Conservation (phyloP, 164 flowering plant species). For the Akebia trifoliata region DNA sequence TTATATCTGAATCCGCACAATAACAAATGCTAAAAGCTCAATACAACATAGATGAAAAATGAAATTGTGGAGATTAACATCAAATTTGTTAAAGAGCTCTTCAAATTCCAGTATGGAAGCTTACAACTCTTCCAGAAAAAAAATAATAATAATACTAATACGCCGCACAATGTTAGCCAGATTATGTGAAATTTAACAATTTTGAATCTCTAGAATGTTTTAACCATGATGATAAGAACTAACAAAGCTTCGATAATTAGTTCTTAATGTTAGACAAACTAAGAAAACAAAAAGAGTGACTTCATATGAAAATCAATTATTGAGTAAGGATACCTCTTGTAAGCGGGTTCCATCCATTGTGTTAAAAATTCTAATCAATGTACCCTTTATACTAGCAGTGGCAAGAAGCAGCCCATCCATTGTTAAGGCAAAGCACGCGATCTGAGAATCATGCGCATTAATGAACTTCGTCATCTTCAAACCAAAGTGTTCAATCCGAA, state of each 20-base stretch:
- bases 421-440: conserved; percentile 46
- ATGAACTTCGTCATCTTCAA: conserved; percentile 44
- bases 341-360: conserved; percentile 58
- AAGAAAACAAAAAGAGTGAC: background rate
- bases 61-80: background rate
- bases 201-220: background rate
- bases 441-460: conserved; percentile 42
- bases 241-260: background rate
- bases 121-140: background rate
- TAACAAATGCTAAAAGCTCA: background rate
- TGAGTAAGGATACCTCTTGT: conserved; percentile 45
- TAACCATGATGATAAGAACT: background rate
- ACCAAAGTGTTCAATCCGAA: conserved; percentile 55
- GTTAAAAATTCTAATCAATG: conserved; percentile 53
- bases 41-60: background rate
- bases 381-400: conserved; percentile 55
- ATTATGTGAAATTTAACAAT: background rate
- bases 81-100: background rate
- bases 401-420: conserved; percentile 64
- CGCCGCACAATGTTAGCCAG: background rate
- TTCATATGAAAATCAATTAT: background rate
- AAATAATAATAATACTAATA: background rate
- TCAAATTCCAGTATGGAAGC: background rate
- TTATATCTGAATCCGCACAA: no score
- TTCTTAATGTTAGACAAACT: background rate